A percentile compares a stretch with the other conserved stretches of the same genome.
These are phyloP conservation scores for Blastobotrys raffinosifermentans DNA, from an alignment of 1,139 yeast species.

Conservation along the genomic window DNA sequence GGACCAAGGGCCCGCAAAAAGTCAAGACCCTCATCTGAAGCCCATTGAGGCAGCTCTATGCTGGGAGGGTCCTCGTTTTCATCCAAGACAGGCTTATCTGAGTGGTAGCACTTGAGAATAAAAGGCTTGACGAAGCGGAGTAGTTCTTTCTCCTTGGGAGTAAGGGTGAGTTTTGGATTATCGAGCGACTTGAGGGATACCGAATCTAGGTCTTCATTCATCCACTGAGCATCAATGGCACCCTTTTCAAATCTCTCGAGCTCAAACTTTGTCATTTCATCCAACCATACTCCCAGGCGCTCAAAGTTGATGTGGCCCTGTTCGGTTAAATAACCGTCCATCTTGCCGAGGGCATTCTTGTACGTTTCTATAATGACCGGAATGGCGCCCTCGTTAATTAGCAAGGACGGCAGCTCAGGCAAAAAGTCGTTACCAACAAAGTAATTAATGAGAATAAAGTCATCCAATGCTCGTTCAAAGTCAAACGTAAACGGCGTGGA, in stretches of 20 bases:
- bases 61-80: slow-evolving; percentile 12
- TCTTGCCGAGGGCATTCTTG: slow-evolving; percentile 65
- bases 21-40: slow-evolving; percentile 22
- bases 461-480: slow-evolving; percentile 88
- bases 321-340: slow-evolving; percentile 83
- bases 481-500: slow-evolving; percentile 61
- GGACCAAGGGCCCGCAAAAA: slow-evolving; percentile 27
- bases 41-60: slow-evolving; percentile 14
- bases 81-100: slow-evolving; percentile 14
- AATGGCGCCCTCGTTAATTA: slow-evolving; percentile 92
- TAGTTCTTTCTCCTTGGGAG: slow-evolving; percentile 58
- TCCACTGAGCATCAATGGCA: slow-evolving; percentile 82
- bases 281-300: slow-evolving; percentile 70
- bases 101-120: slow-evolving; percentile 20
- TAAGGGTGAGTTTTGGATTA: slow-evolving; percentile 43
- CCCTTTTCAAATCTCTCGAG: slow-evolving; percentile 48
- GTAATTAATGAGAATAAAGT: slow-evolving; percentile 84
- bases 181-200: slow-evolving; percentile 62
- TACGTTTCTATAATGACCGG: slow-evolving; percentile 84
- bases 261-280: slow-evolving; percentile 77
- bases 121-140: slow-evolving; percentile 26
- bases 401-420: slow-evolving; percentile 94
- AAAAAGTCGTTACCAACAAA: slow-evolving; percentile 98
- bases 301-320: slow-evolving; percentile 72
- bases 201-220: slow-evolving; percentile 74